These are phyloP conservation scores for Ilex asprella DNA, from an alignment of 257 asterid genomes.

Conservation along the genomic window DNA sequence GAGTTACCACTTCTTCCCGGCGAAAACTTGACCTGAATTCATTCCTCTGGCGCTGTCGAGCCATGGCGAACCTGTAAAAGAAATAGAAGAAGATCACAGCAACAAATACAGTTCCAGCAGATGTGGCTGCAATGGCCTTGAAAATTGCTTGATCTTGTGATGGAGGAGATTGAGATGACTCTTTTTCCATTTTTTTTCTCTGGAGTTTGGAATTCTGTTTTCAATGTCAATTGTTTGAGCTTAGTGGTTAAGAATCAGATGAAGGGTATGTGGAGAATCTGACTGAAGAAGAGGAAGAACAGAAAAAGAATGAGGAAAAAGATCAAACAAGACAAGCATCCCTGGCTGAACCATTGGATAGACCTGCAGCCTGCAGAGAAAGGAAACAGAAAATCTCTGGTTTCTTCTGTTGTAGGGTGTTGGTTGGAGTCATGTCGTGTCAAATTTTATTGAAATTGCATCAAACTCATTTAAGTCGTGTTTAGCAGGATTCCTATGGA, in stretches of 20 bases:
- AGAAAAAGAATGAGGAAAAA: no score
- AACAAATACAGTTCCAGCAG: slow-evolving; percentile 28
- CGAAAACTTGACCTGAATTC: slow-evolving; percentile 38
- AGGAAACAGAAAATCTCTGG: background rate
- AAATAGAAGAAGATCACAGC: slow-evolving; percentile 34
- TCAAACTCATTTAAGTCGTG: no score
- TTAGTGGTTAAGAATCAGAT: no score
- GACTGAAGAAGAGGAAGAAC: no score
- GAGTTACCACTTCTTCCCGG: slow-evolving; percentile 26
- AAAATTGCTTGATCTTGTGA: slow-evolving; percentile 26
- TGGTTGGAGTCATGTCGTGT: no score
- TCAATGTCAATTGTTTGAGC: no score
- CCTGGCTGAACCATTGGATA: no score
- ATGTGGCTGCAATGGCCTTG: slow-evolving; percentile 43
- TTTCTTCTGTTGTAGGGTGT: background rate
- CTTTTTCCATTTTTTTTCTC: background rate
- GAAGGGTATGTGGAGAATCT: no score
- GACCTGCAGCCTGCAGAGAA: background rate
- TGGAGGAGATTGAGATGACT: slow-evolving; percentile 9
- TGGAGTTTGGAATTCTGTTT: no score
- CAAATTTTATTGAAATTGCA: no score
- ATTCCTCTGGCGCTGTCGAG: slow-evolving; percentile 19
- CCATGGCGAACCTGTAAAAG: slow-evolving; percentile 22
- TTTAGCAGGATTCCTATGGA: no score
- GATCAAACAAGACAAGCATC: no score